Conservation (phyloP, 805 yeast genomes). For the Kuraishia hungarica region DNA sequence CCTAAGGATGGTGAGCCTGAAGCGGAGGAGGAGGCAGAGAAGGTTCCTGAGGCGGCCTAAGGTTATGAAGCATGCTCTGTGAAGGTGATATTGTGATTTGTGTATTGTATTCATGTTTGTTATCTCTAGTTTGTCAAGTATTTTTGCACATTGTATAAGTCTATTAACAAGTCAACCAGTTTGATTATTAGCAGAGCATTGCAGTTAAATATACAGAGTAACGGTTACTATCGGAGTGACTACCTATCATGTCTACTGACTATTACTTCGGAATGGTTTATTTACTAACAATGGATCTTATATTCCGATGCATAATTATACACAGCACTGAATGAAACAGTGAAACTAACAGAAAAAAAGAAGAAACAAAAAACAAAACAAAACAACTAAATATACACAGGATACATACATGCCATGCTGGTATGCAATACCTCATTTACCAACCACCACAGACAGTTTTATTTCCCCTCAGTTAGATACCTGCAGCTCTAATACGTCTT, state of each 20-base stretch:
- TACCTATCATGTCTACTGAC: too few species aligned
- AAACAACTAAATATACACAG: not conserved
- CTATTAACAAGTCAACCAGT: not conserved
- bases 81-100: not conserved
- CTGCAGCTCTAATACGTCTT: slow-evolving; percentile 57
- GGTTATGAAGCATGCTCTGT: not conserved
- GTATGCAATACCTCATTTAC: not conserved
- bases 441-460: not conserved
- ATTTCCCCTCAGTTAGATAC: not conserved
- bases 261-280: too few species aligned
- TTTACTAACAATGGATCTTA: too few species aligned
- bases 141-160: not conserved
- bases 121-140: not conserved
- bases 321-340: not conserved
- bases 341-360: not conserved
- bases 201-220: not conserved
- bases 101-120: not conserved
- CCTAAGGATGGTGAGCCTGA: not conserved
- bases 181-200: not conserved
- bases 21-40: not conserved
- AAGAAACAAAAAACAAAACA: not conserved
- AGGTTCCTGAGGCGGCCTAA: not conserved
- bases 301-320: not conserved
- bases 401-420: slow-evolving; percentile 1
- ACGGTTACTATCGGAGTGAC: too few species aligned